These are phyloP conservation scores for Melampsora allii-populina DNA, from an alignment of 1,284 basidiomycete genomes.

Conservation along the genomic window DNA sequence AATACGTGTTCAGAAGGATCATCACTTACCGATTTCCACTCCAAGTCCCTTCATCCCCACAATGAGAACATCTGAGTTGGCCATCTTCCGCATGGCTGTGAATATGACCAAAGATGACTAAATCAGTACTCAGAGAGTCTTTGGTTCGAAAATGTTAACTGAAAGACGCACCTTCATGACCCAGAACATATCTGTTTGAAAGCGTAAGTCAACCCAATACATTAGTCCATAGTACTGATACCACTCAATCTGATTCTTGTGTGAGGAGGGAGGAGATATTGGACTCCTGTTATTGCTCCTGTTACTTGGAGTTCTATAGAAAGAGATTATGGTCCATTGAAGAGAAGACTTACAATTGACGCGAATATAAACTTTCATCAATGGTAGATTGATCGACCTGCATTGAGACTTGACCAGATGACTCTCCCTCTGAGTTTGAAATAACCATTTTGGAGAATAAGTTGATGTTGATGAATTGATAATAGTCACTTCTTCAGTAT, in stretches of 20 bases:
- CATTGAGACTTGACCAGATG: slow-evolving; percentile 25
- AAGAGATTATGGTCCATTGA: neutral
- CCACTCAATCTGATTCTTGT: neutral
- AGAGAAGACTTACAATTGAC: slow-evolving; percentile 72
- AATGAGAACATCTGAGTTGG: slow-evolving; percentile 89
- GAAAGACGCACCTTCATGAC: slow-evolving; percentile 74
- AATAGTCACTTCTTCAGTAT: too few relatives aligned
- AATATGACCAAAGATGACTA: neutral
- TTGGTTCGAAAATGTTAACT: neutral
- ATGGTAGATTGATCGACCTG: slow-evolving; percentile 45
- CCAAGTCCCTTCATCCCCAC: slow-evolving; percentile 91
- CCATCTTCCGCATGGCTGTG: slow-evolving; percentile 97
- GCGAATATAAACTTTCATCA: slow-evolving; percentile 68
- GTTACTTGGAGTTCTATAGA: too few relatives aligned
- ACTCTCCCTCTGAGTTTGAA: slow-evolving; percentile 7
- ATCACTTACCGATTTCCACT: slow-evolving; percentile 78
- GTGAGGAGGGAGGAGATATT: neutral
- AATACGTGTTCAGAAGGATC: slow-evolving; percentile 23
- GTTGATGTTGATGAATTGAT: neutral
- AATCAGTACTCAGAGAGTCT: neutral
- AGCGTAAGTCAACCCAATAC: slow-evolving; percentile 33
- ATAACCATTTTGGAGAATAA: neutral
- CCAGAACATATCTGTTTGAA: slow-evolving; percentile 76
- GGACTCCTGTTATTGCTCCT: too few relatives aligned
- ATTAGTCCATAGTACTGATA: slow-evolving; percentile 46